phyloP scores from a whole-genome alignment of 1,139 yeast genomes.

The Williopsis jadinii region DNA sequence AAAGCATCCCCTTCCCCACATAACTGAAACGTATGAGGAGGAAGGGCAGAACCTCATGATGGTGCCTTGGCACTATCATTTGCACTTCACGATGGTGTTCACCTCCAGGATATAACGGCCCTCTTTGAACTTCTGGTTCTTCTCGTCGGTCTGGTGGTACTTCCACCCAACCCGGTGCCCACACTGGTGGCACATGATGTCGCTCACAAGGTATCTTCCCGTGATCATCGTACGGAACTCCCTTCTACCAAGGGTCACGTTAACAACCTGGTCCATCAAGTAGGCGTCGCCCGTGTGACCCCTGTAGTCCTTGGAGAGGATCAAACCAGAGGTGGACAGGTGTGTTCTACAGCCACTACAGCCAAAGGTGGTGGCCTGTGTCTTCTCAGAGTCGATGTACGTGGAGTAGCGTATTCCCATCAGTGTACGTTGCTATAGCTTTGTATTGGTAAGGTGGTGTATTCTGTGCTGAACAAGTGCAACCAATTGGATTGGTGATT shows the following conservation, averaged over 20 bases:
- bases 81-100: conserved; percentile 20
- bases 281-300: conserved; percentile 38
- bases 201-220: conserved; percentile 35
- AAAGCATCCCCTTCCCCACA: no score
- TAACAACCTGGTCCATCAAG: conserved; percentile 32
- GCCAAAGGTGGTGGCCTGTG: conserved; percentile 29
- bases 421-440: no score
- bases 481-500: no score
- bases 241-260: conserved; percentile 27
- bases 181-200: conserved; percentile 37
- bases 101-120: conserved; percentile 36
- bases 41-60: no score
- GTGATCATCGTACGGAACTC: conserved; percentile 35
- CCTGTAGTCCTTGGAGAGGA: conserved; percentile 34
- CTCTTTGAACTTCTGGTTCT: conserved; percentile 34
- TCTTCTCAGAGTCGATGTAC: conserved; percentile 28
- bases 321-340: conserved; percentile 30
- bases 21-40: no score
- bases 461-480: no score
- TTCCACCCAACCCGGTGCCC: conserved; percentile 37
- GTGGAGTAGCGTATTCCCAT: conserved; percentile 35
- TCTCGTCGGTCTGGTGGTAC: conserved; percentile 29
- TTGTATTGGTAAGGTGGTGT: no score
- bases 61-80: conserved; percentile 3
- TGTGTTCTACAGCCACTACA: conserved; percentile 36